Percentiles rank a stretch among this genome's conserved stretches.
Evolutionary conservation across 31 red algal genomes (phyloP).

Genomic region (Bonnemaisonia californica): DNA sequence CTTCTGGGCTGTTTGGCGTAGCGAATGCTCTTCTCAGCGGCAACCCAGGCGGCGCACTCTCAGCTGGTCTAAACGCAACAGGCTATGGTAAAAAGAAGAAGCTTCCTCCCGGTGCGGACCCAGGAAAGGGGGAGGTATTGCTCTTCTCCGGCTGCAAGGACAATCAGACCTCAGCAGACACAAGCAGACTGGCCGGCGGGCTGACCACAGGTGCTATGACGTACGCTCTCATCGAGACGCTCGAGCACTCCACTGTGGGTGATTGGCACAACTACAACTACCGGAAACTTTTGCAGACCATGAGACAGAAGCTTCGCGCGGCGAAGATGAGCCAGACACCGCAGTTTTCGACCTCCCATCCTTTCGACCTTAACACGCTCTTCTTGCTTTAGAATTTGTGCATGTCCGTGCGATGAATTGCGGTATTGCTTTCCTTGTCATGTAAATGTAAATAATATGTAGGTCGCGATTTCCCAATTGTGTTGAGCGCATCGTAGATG

Average conservation of each 20-base stretch:
- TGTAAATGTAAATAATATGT: too few species aligned
- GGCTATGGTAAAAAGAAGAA: slow-evolving; percentile 49
- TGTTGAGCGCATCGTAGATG: too few species aligned
- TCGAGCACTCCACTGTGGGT: slow-evolving; percentile 70
- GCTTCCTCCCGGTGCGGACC: slow-evolving; percentile 42
- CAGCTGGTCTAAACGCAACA: slow-evolving; percentile 37
- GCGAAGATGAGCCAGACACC: slow-evolving; percentile 52
- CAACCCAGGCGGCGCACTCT: slow-evolving; percentile 24
- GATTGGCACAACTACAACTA: slow-evolving; percentile 82
- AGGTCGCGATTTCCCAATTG: too few species aligned
- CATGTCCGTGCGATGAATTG: too few species aligned
- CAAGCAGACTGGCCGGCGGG: slow-evolving; percentile 52
- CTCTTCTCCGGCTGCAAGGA: slow-evolving; percentile 76
- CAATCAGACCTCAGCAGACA: slow-evolving; percentile 69
- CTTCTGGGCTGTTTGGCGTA: slow-evolving; percentile 33
- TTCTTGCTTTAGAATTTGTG: slow-evolving; percentile 41
- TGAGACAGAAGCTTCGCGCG: slow-evolving; percentile 62
- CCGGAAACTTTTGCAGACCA: slow-evolving; percentile 61
- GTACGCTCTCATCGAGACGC: slow-evolving; percentile 62
- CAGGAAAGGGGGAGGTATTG: slow-evolving; percentile 63
- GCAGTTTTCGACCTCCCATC: slow-evolving; percentile 63
- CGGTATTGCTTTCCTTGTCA: too few species aligned
- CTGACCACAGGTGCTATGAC: slow-evolving; percentile 71
- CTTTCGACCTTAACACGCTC: slow-evolving; percentile 47
- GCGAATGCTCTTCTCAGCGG: slow-evolving; percentile 41